These are phyloP conservation scores for Apiospora saccharicola DNA, from an alignment of 2,329 filamentous ascomycete species.

Conservation along the genomic window DNA sequence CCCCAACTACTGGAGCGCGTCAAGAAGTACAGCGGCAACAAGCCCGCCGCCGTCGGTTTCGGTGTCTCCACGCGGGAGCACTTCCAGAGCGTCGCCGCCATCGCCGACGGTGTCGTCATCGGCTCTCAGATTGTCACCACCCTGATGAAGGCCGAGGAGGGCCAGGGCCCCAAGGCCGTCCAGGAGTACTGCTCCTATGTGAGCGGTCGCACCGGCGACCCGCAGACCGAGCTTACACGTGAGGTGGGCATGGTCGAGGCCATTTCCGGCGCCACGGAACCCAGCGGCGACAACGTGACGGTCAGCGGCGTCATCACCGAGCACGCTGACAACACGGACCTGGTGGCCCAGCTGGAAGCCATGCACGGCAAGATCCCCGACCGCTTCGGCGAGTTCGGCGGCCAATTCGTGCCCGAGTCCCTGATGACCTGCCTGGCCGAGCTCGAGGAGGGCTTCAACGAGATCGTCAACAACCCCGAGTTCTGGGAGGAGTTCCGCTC, in stretches of 20 bases:
- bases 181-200: conserved; percentile 85
- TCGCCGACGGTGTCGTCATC: conserved; percentile 95
- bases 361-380: conserved; percentile 83
- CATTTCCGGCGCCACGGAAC: conserved; percentile 66
- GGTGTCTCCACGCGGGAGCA: conserved; percentile 96
- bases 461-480: conserved; percentile 82
- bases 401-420: conserved; percentile 96
- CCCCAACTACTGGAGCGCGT: conserved; percentile 84
- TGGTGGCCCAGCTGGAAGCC: conserved; percentile 85
- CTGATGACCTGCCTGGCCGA: conserved; percentile 96
- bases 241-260: conserved; percentile 77
- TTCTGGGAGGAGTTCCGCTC: conserved; percentile 98
- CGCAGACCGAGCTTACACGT: conserved; percentile 55
- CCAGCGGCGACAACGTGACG: conserved; percentile 65
- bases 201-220: conserved; percentile 53
- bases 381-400: conserved; percentile 94
- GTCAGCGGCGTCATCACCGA: conserved; percentile 71
- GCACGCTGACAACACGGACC: conserved; percentile 52
- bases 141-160: conserved; percentile 71
- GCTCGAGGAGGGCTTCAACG: conserved; percentile 89
- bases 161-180: conserved; percentile 74
- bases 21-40: conserved; percentile 89
- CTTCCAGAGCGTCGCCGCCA: conserved; percentile 82
- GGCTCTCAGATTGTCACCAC: conserved; percentile 93
- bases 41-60: conserved; percentile 92